These are phyloP conservation scores for Melanomma pulvis-pyrius DNA, from an alignment of 495 filamentous ascomycete species.

Conservation along the genomic window DNA sequence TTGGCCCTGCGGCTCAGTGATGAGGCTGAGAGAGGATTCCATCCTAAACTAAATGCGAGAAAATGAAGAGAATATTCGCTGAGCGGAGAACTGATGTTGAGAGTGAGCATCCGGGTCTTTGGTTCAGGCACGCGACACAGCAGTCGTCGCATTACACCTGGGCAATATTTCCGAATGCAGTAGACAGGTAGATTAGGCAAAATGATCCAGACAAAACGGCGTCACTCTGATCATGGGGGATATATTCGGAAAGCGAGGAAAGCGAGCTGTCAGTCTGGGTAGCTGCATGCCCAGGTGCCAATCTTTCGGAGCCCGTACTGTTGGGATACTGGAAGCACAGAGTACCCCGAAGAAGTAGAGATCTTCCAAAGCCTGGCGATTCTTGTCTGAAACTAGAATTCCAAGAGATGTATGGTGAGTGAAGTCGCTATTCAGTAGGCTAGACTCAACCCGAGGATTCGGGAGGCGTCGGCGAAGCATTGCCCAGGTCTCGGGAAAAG, in stretches of 20 bases:
- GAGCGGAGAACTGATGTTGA: not conserved
- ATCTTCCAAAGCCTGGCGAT: not conserved
- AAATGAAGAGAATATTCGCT: not conserved
- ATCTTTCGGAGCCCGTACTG: not conserved
- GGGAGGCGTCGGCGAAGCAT: not conserved
- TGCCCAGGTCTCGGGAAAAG: not conserved
- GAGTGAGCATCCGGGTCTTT: not conserved
- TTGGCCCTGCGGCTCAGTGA: not conserved
- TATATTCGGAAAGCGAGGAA: constrained; percentile 16
- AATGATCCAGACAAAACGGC: not conserved
- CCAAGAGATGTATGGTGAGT: not conserved
- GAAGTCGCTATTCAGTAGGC: not conserved
- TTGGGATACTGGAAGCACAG: not conserved
- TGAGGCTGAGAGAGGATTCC: not conserved
- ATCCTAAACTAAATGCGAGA: not conserved
- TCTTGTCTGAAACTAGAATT: not conserved
- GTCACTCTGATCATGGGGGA: not conserved
- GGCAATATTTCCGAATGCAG: not conserved
- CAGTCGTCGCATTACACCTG: not conserved
- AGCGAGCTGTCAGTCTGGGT: not conserved
- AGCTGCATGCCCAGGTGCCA: not conserved
- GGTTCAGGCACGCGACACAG: not conserved
- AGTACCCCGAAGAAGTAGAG: not conserved
- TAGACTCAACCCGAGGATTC: not conserved
- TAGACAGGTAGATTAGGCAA: not conserved